phyloP scores from a whole-genome alignment of 31 red algal genomes.

The Porphyra umbilicalis region DNA sequence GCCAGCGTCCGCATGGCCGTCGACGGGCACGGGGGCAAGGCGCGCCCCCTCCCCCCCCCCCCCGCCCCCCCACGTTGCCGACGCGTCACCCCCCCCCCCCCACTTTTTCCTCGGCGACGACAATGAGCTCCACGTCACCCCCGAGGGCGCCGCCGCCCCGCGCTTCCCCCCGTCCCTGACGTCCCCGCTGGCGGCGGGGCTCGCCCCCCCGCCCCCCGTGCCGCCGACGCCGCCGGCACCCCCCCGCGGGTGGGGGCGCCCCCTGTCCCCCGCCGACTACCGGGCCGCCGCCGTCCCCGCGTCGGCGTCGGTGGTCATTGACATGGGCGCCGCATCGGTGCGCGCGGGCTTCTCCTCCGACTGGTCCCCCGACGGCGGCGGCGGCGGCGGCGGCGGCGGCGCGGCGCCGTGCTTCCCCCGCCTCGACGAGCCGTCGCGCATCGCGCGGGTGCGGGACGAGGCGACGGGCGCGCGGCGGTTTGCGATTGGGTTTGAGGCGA shows the following conservation, averaged over 20 bases:
- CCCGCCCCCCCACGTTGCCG: too few species aligned
- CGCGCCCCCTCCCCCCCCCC: too few species aligned
- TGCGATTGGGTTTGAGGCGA: slow-evolving; percentile 58
- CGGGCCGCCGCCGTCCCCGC: not conserved
- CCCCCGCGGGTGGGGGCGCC: not conserved
- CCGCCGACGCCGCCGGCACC: not conserved
- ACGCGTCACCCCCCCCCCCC: not conserved
- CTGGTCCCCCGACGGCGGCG: not conserved
- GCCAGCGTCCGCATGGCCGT: too few species aligned
- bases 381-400: not conserved
- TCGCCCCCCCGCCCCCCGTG: not conserved
- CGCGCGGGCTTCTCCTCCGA: slow-evolving; percentile 68
- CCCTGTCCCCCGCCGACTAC: not conserved
- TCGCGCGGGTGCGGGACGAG: slow-evolving; percentile 41
- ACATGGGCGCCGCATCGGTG: slow-evolving; percentile 57
- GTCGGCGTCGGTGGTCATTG: slow-evolving; percentile 61
- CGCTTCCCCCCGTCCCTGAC: not conserved
- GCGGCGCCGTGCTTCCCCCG: slow-evolving; percentile 7
- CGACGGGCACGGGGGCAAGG: too few species aligned
- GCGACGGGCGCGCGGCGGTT: slow-evolving; percentile 49
- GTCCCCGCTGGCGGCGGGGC: not conserved
- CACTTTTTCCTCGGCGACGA: not conserved
- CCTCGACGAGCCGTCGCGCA: slow-evolving; percentile 39
- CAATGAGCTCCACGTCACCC: not conserved
- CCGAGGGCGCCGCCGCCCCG: not conserved